phyloP scores from a whole-genome alignment of 495 filamentous ascomycete genomes.

The Xylaria acuta region DNA sequence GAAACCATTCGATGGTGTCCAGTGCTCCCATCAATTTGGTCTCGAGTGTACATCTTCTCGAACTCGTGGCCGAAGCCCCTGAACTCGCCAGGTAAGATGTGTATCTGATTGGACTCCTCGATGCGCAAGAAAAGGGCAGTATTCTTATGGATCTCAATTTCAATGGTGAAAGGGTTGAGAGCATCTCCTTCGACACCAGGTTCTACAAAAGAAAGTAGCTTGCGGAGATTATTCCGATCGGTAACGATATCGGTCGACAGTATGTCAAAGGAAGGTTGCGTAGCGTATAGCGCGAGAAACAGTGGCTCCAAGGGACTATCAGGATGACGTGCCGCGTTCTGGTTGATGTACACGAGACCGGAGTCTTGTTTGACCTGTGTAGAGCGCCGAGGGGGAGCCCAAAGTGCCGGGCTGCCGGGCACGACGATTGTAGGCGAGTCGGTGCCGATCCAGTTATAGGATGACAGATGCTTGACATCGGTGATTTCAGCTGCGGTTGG shows the following conservation, averaged over 20 bases:
- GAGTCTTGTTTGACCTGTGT: slow-evolving; percentile 43
- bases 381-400: slow-evolving; percentile 41
- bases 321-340: slow-evolving; percentile 54
- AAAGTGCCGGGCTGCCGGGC: slow-evolving; percentile 49
- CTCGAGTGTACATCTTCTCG: slow-evolving; percentile 56
- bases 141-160: slow-evolving; percentile 48
- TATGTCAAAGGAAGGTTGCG: slow-evolving; percentile 53
- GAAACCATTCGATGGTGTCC: slow-evolving; percentile 57
- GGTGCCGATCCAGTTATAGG: slow-evolving; percentile 58
- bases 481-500: slow-evolving; percentile 41
- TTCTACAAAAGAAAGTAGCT: slow-evolving; percentile 56
- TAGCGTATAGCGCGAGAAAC: slow-evolving; percentile 54
- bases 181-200: slow-evolving; percentile 34
- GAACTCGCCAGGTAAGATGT: slow-evolving; percentile 47
- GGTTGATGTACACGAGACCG: slow-evolving; percentile 48
- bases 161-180: slow-evolving; percentile 50
- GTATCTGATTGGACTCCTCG: slow-evolving; percentile 41
- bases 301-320: slow-evolving; percentile 56
- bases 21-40: slow-evolving; percentile 45
- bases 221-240: slow-evolving; percentile 61
- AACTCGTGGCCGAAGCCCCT: slow-evolving; percentile 56
- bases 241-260: slow-evolving; percentile 52
- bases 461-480: slow-evolving; percentile 51
- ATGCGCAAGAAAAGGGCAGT: slow-evolving; percentile 52
- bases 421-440: slow-evolving; percentile 47